These are phyloP conservation scores for Hypoxylon fuscum DNA, from an alignment of 495 filamentous ascomycete species.

Conservation along the genomic window DNA sequence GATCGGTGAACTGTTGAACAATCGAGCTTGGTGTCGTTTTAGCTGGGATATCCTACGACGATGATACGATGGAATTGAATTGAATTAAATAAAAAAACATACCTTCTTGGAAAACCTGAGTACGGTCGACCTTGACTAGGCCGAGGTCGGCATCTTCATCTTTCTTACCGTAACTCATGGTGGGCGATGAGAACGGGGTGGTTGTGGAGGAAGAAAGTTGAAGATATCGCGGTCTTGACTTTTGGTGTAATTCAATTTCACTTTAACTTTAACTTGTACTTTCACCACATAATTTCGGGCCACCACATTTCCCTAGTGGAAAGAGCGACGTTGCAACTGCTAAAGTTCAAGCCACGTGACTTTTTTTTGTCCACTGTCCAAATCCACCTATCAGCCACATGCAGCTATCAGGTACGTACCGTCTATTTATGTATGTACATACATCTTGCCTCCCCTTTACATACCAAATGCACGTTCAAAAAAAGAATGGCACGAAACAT, in stretches of 20 bases:
- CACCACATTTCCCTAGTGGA: slow-evolving; percentile 35
- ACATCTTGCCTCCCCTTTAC: not conserved
- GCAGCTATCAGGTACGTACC: slow-evolving; percentile 22
- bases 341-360: slow-evolving; percentile 33
- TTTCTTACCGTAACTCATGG: slow-evolving; percentile 97
- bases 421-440: too few relatives aligned
- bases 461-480: too few relatives aligned
- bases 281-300: slow-evolving; percentile 40
- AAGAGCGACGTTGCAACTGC: slow-evolving; percentile 48
- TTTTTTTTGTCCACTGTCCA: too few relatives aligned
- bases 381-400: too few relatives aligned
- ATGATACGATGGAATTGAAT: slow-evolving; percentile 24
- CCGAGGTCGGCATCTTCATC: slow-evolving; percentile 95
- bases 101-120: slow-evolving; percentile 99
- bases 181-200: slow-evolving; percentile 49
- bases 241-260: slow-evolving; percentile 28
- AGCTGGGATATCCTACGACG: slow-evolving; percentile 17
- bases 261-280: too few relatives aligned
- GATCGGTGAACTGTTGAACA: slow-evolving; percentile 97
- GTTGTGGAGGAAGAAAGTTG: slow-evolving; percentile 38
- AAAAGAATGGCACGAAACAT: too few relatives aligned
- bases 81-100: too few relatives aligned
- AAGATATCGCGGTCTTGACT: slow-evolving; percentile 42
- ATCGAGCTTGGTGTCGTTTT: slow-evolving; percentile 71
- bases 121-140: slow-evolving; percentile 96